phyloP scores from a whole-genome alignment of 805 yeast genomes.

The Hyphopichia homilentoma region DNA sequence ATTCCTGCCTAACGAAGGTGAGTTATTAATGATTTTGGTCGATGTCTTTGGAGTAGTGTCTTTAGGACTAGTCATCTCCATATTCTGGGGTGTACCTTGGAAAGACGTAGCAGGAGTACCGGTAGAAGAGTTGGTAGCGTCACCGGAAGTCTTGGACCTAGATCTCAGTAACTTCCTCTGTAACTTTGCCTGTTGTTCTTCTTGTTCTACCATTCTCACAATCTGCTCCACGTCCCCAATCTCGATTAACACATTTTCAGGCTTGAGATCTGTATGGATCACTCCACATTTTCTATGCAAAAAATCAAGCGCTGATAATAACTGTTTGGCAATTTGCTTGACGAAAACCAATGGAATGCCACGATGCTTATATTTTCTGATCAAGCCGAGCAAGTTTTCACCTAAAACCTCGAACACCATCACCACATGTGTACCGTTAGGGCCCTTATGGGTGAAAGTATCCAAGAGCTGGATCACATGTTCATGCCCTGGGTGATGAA shows the following conservation, averaged over 20 bases:
- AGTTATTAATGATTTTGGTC: conserved; percentile 11
- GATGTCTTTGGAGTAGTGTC: conserved; percentile 4
- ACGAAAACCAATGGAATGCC: conserved; percentile 77
- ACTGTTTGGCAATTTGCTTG: conserved; percentile 77
- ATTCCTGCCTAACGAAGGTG: conserved; percentile 40
- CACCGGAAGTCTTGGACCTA: conserved; percentile 18
- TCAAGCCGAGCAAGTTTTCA: conserved; percentile 83
- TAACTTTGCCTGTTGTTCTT: conserved; percentile 48
- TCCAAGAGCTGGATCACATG: conserved; percentile 81
- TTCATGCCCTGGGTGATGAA: conserved; percentile 73
- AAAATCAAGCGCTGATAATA: conserved; percentile 67
- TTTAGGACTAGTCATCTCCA: conserved; percentile 5
- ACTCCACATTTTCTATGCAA: conserved; percentile 71
- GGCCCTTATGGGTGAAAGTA: conserved; percentile 81
- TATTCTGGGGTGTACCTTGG: conserved; percentile 7
- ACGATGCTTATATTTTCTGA: conserved; percentile 70
- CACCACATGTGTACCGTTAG: conserved; percentile 88
- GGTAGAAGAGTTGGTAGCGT: conserved; percentile 12
- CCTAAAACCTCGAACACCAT: conserved; percentile 98
- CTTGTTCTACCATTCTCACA: conserved; percentile 60
- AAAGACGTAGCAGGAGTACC: conserved; percentile 8
- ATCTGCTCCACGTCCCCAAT: conserved; percentile 81
- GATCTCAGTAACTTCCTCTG: conserved; percentile 40
- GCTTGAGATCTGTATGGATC: conserved; percentile 70
- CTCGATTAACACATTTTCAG: conserved; percentile 73